These are phyloP conservation scores for Helichrysum umbraculigerum DNA, from an alignment of 129 eudicot genomes.

Conservation along the genomic window DNA sequence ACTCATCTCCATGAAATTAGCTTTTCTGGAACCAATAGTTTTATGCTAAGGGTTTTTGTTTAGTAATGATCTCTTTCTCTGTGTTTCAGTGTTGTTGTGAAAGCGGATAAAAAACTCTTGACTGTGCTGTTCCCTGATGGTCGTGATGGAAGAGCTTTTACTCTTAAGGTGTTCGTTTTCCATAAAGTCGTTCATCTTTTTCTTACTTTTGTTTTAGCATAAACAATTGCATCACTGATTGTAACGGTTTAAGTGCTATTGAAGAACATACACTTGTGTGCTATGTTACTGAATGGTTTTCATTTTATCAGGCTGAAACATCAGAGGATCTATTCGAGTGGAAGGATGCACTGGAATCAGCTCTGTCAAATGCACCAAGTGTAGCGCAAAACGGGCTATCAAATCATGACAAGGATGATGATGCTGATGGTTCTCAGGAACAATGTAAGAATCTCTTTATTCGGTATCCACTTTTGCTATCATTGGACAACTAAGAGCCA, in stretches of 20 bases:
- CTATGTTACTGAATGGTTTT: not conserved
- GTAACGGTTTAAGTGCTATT: not conserved
- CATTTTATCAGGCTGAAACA: slow-evolving; percentile 70
- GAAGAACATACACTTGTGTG: not conserved
- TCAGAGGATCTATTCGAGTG: slow-evolving; percentile 75
- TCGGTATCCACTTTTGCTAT: not conserved
- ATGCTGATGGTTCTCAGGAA: slow-evolving; percentile 52
- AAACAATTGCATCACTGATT: not conserved
- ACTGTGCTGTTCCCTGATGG: slow-evolving; percentile 88
- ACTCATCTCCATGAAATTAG: not conserved
- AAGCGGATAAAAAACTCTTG: slow-evolving; percentile 82
- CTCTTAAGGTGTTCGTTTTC: slow-evolving; percentile 67
- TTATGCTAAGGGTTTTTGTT: not conserved
- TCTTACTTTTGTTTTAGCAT: not conserved
- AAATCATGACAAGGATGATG: slow-evolving; percentile 58
- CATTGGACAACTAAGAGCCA: not conserved
- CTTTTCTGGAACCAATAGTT: not conserved
- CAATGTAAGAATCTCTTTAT: slow-evolving; percentile 40
- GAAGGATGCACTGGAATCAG: slow-evolving; percentile 90
- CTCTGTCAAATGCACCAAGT: slow-evolving; percentile 81
- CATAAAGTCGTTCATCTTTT: too few relatives aligned
- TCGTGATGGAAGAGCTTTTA: slow-evolving; percentile 89
- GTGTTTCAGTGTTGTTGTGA: slow-evolving; percentile 75
- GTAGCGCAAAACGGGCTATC: slow-evolving; percentile 61
- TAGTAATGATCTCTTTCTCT: slow-evolving; percentile 12